These are phyloP conservation scores for Candida golubevii DNA, from an alignment of 805 yeast genomes.

Conservation along the genomic window DNA sequence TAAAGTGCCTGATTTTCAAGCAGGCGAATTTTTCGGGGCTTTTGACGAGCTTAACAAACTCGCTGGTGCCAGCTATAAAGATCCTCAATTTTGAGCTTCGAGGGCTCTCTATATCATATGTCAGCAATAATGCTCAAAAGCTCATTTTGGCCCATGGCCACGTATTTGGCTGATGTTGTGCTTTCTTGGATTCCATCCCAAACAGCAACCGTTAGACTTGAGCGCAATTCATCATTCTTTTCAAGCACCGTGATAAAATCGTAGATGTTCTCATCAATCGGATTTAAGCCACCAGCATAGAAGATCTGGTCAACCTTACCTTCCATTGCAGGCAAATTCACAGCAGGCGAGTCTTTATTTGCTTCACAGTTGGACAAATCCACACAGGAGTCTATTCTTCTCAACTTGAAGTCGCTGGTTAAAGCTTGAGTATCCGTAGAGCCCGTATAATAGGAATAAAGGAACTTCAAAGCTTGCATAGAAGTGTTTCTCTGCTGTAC, in stretches of 20 bases:
- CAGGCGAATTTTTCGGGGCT: constrained; percentile 36
- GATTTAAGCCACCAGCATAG: constrained; percentile 62
- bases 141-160: constrained; percentile 67
- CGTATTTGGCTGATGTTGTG: constrained; percentile 57
- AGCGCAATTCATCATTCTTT: constrained; percentile 33
- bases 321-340: constrained; percentile 5
- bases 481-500: constrained; percentile 64
- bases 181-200: constrained; percentile 39
- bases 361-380: constrained; percentile 4
- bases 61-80: constrained; percentile 51
- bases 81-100: constrained; percentile 28
- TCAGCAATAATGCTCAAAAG: constrained; percentile 48
- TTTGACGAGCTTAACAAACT: constrained; percentile 53
- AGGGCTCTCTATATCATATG: constrained; percentile 1
- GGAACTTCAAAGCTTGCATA: constrained; percentile 50
- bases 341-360: constrained; percentile 2
- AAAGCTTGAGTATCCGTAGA: constrained; percentile 16
- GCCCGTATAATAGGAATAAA: constrained; percentile 36
- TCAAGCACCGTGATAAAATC: constrained; percentile 46
- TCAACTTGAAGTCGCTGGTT: constrained; percentile 24
- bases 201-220: constrained; percentile 56
- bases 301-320: constrained; percentile 22
- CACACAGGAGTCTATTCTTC: constrained; percentile 13
- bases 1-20: constrained; percentile 43
- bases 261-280: constrained; percentile 66